Conservation (phyloP, 202 grass and related monocot genomes). For the Cymbopogon flexuosus region DNA sequence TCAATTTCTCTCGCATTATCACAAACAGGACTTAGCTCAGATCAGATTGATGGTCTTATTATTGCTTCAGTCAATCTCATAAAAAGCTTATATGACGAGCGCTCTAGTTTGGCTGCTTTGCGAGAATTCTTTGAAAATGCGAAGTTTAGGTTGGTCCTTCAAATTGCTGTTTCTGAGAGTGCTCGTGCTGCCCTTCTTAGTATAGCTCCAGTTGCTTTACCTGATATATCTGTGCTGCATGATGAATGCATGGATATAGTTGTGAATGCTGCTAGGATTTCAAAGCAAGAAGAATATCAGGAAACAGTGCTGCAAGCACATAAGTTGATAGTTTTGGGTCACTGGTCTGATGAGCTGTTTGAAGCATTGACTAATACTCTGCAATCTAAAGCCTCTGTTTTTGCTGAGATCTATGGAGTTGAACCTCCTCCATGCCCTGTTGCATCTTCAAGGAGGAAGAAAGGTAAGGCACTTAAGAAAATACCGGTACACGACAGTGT, state of each 20-base stretch:
- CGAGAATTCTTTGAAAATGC: conserved; percentile 54
- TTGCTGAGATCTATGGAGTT: conserved; percentile 46
- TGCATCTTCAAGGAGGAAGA: conserved; percentile 57
- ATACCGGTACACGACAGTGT: conserved; percentile 18
- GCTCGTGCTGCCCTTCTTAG: conserved; percentile 66
- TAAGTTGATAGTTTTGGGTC: conserved; percentile 59
- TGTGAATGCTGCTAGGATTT: conserved; percentile 42
- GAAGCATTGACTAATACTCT: conserved; percentile 64
- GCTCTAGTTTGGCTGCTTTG: conserved; percentile 46
- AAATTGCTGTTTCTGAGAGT: conserved; percentile 54
- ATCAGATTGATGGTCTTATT: conserved; percentile 70
- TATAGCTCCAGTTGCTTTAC: conserved; percentile 52
- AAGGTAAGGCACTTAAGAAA: conserved; percentile 51
- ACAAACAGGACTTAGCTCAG: conserved; percentile 49
- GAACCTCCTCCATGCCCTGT: conserved; percentile 35
- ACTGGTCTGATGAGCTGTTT: conserved; percentile 68
- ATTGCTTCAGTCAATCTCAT: conserved; percentile 70
- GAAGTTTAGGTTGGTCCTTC: conserved; percentile 61
- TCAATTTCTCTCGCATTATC: conserved; percentile 60
- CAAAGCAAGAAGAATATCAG: conserved; percentile 56
- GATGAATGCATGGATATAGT: conserved; percentile 65
- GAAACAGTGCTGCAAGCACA: conserved; percentile 45
- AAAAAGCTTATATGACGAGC: conserved; percentile 52
- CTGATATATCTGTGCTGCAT: conserved; percentile 45
- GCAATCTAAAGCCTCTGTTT: conserved; percentile 49